Evolutionary conservation across 2,329 filamentous ascomycete genomes (phyloP).

Genomic region (Bisporella sp.): DNA sequence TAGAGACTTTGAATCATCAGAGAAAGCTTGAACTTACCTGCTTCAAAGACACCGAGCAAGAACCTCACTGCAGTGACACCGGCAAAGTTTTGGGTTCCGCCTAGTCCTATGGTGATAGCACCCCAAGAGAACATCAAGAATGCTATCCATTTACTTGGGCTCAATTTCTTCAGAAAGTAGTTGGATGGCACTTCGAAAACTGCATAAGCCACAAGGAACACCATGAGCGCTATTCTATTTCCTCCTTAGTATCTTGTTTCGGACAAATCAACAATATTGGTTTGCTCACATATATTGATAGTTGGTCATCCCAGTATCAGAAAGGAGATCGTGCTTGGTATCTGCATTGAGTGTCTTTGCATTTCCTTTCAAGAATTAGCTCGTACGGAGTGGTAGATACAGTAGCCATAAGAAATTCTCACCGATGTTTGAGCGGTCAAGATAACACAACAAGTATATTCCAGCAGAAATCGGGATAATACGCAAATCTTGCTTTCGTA

Average conservation of each 20-base stretch:
- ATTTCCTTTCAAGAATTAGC: slow-evolving; percentile 33
- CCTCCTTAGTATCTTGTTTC: neutral
- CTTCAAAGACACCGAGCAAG: slow-evolving; percentile 42
- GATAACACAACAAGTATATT: slow-evolving; percentile 62
- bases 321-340: slow-evolving; percentile 53
- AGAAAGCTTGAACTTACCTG: slow-evolving; percentile 28
- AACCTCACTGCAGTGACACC: slow-evolving; percentile 39
- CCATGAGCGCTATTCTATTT: slow-evolving; percentile 35
- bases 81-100: slow-evolving; percentile 34
- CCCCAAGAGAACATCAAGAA: slow-evolving; percentile 45
- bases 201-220: slow-evolving; percentile 41
- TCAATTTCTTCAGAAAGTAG: slow-evolving; percentile 40
- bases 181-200: slow-evolving; percentile 44
- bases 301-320: slow-evolving; percentile 53
- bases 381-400: neutral
- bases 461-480: slow-evolving; percentile 56
- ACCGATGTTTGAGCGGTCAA: slow-evolving; percentile 64
- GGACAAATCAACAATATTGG: neutral
- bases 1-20: slow-evolving; percentile 26
- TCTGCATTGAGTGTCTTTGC: slow-evolving; percentile 58
- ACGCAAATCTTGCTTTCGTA: slow-evolving; percentile 54
- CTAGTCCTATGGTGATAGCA: slow-evolving; percentile 39
- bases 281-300: slow-evolving; percentile 47
- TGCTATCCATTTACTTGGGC: slow-evolving; percentile 41
- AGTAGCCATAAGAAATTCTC: neutral